Percentiles rank a stretch among this genome's conserved stretches.
These are phyloP conservation scores for Lagenaria siceraria DNA, from an alignment of 306 rosid species.

Conservation along the genomic window DNA sequence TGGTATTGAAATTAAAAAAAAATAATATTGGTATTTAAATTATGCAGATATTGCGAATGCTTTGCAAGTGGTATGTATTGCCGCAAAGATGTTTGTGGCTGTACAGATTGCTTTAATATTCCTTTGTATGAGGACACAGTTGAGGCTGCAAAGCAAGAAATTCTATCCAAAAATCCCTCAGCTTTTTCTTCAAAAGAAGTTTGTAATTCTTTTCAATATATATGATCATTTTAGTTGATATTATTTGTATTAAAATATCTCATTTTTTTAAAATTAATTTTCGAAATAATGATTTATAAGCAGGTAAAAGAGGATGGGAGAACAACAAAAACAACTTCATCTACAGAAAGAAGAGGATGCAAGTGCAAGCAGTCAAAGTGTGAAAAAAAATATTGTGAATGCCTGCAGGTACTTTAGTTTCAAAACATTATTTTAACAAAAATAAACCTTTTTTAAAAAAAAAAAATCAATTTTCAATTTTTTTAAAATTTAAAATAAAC, in stretches of 20 bases:
- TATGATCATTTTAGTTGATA: no score
- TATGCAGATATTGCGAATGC: slow-evolving; percentile 30
- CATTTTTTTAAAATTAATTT: no score
- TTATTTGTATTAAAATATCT: no score
- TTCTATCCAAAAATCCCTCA: slow-evolving; percentile 16
- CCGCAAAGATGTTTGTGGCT: slow-evolving; percentile 9
- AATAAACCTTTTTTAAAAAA: no score
- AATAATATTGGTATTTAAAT: no score
- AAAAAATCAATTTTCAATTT: no score
- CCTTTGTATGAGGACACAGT: slow-evolving; percentile 9
- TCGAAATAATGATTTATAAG: no score
- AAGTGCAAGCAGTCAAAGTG: slow-evolving; percentile 28
- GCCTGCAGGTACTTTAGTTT: slow-evolving; percentile 19
- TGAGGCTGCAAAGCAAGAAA: neutral
- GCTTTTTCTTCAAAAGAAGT: slow-evolving; percentile 18
- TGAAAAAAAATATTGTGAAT: slow-evolving; percentile 18
- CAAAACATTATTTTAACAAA: no score
- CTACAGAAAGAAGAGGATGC: slow-evolving; percentile 18
- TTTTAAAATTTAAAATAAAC: no score
- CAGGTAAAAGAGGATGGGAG: slow-evolving; percentile 4
- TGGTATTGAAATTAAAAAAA: no score
- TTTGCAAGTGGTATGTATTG: slow-evolving; percentile 17
- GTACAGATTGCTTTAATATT: slow-evolving; percentile 18
- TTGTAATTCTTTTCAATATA: no score
- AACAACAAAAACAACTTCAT: neutral